Percentiles rank a stretch among this genome's conserved stretches.
Evolutionary conservation across 192 early-diverging fungal species (phyloP).

Genomic region (Backusella tuberculispora): DNA sequence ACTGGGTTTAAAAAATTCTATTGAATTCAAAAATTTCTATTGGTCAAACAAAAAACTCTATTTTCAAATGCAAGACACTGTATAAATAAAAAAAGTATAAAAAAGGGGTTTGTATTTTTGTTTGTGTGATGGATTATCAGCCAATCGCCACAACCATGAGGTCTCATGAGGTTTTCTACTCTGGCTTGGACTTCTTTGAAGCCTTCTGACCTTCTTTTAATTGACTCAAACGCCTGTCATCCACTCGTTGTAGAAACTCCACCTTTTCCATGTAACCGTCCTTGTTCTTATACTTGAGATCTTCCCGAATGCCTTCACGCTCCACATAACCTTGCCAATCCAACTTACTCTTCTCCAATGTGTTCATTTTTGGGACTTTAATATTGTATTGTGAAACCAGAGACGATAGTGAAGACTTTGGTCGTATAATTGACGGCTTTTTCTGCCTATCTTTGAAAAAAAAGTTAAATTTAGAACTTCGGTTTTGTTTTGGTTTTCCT

Average conservation of each 20-base stretch:
- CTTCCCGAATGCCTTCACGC: conserved; percentile 62
- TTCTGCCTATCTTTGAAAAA: conserved; percentile 15
- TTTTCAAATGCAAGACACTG: no score
- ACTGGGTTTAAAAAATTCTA: no score
- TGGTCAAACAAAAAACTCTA: no score
- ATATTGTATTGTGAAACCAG: conserved; percentile 44
- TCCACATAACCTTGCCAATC: conserved; percentile 73
- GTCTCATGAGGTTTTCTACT: neutral
- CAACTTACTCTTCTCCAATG: conserved; percentile 69
- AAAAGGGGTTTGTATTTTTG: neutral
- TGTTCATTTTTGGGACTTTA: conserved; percentile 67
- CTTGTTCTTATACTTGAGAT: conserved; percentile 67
- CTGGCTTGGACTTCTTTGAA: conserved; percentile 27
- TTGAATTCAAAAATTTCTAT: no score
- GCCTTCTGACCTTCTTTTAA: conserved; percentile 45
- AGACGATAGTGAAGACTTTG: conserved; percentile 38
- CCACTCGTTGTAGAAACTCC: conserved; percentile 65
- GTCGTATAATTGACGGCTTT: conserved; percentile 27
- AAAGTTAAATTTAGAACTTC: neutral
- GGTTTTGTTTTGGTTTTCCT: neutral
- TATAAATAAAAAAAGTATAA: neutral
- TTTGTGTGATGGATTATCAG: neutral
- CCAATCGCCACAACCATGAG: neutral
- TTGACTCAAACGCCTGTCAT: conserved; percentile 58
- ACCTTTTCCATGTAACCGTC: conserved; percentile 78